These are phyloP conservation scores for Cercophora sp. DNA, from an alignment of 495 filamentous ascomycete genomes.

Conservation along the genomic window DNA sequence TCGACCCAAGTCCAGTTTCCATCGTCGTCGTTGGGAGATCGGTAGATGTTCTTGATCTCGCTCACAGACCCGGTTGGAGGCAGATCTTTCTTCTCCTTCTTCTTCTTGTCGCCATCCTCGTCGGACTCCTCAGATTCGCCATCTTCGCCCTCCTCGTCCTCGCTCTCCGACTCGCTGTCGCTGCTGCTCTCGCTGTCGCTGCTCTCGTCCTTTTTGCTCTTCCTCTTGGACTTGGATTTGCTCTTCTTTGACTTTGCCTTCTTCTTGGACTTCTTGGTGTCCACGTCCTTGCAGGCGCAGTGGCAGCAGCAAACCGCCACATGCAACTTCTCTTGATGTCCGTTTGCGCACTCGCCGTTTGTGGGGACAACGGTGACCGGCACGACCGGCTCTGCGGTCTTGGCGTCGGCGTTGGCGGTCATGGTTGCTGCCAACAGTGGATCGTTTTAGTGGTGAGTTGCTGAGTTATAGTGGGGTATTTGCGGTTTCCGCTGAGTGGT, in stretches of 20 bases:
- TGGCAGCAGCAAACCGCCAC: neutral
- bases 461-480: too few species aligned
- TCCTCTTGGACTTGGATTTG: slow-evolving; percentile 7
- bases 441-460: too few species aligned
- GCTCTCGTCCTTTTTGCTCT: slow-evolving; percentile 7
- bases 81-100: slow-evolving; percentile 16
- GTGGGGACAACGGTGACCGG: neutral
- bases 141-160: slow-evolving; percentile 2
- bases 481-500: too few species aligned
- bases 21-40: slow-evolving; percentile 27
- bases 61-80: slow-evolving; percentile 28
- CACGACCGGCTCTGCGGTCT: neutral
- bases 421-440: too few species aligned
- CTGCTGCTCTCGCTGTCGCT: slow-evolving; percentile 7
- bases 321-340: too few species aligned
- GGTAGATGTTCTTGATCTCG: slow-evolving; percentile 37
- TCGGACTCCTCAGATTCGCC: slow-evolving; percentile 9
- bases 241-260: slow-evolving; percentile 1
- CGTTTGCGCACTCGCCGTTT: neutral
- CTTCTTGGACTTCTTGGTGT: slow-evolving; percentile 3
- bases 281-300: neutral
- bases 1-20: slow-evolving; percentile 39
- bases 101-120: slow-evolving; percentile 14
- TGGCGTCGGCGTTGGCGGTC: slow-evolving; percentile 4
- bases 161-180: neutral